A percentile compares a stretch with the other conserved stretches of the same genome.
Conservation (phyloP, 2,329 filamentous ascomycete species). For the Colletotrichum costaricense region DNA sequence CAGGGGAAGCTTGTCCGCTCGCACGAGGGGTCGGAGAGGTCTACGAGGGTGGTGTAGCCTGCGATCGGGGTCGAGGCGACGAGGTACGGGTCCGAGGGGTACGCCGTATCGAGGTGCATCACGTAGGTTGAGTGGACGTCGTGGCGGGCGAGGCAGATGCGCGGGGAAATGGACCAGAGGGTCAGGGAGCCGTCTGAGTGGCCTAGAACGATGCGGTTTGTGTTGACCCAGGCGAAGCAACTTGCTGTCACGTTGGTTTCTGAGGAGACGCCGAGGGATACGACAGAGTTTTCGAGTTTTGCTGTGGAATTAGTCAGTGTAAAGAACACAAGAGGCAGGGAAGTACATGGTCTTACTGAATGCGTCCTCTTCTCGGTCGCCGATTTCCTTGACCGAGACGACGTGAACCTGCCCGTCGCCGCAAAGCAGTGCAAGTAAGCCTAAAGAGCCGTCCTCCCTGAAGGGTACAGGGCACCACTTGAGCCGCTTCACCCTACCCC, state of each 20-base stretch:
- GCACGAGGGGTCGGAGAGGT: slow-evolving; percentile 62
- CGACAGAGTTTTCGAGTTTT: slow-evolving; percentile 56
- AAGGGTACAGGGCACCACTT: slow-evolving; percentile 64
- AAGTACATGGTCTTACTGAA: slow-evolving; percentile 52
- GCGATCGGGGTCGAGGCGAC: slow-evolving; percentile 67
- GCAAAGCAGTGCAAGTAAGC: slow-evolving; percentile 61
- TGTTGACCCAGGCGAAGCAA: slow-evolving; percentile 65
- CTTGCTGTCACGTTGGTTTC: slow-evolving; percentile 63
- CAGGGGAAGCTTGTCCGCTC: slow-evolving; percentile 66
- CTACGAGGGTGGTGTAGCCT: slow-evolving; percentile 63
- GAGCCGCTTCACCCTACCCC: slow-evolving; percentile 61
- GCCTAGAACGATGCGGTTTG: slow-evolving; percentile 65
- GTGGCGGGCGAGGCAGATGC: slow-evolving; percentile 60
- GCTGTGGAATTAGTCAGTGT: slow-evolving; percentile 50
- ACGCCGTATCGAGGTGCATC: slow-evolving; percentile 66
- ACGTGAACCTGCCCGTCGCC: slow-evolving; percentile 63
- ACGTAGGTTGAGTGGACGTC: slow-evolving; percentile 65
- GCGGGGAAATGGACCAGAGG: slow-evolving; percentile 66
- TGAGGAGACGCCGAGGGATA: slow-evolving; percentile 55
- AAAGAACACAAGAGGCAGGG: background rate
- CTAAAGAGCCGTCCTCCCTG: slow-evolving; percentile 42
- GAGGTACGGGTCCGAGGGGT: slow-evolving; percentile 66
- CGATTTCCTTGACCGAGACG: slow-evolving; percentile 51
- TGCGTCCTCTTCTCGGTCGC: slow-evolving; percentile 40
- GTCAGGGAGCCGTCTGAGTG: slow-evolving; percentile 67